Evolutionary conservation across 2,329 filamentous ascomycete species (phyloP).

Genomic region (Cercospora zeae-maydis): DNA sequence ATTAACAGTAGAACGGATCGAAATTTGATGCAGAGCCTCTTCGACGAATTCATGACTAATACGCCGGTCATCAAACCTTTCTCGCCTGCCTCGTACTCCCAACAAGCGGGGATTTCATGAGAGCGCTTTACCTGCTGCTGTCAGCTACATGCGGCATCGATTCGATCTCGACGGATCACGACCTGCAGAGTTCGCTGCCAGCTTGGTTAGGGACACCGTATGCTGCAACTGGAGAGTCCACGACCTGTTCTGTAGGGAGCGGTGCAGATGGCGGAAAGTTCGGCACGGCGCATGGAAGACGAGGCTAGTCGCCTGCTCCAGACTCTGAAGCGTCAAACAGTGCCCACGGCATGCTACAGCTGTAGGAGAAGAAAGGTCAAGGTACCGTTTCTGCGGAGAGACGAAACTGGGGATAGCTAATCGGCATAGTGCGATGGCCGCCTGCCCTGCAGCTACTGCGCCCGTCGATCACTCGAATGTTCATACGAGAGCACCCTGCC

Average conservation of each 20-base stretch:
- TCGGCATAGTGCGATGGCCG: neutral
- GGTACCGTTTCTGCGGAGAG: neutral
- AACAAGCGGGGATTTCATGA: neutral
- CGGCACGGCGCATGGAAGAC: neutral
- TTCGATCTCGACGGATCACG: neutral
- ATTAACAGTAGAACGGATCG: neutral
- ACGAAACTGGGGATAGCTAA: neutral
- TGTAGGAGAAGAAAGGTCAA: slow-evolving; percentile 8
- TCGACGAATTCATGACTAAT: neutral
- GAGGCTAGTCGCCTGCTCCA: slow-evolving; percentile 7
- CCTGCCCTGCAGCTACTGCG: slow-evolving; percentile 7
- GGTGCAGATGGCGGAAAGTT: neutral
- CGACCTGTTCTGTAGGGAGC: neutral
- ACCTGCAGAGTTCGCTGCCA: neutral
- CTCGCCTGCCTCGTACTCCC: neutral
- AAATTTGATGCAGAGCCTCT: neutral
- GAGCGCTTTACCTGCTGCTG: neutral
- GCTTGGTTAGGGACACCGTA: neutral
- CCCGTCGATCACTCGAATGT: slow-evolving; percentile 2
- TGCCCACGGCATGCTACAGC: slow-evolving; percentile 6
- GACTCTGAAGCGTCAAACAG: slow-evolving; percentile 9
- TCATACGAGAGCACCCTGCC: slow-evolving; percentile 3
- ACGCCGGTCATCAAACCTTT: neutral
- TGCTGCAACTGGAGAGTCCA: neutral
- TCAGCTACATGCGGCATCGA: neutral